Evolutionary conservation across 257 asterid genomes (phyloP).

Genomic region (Solanum phureja): DNA sequence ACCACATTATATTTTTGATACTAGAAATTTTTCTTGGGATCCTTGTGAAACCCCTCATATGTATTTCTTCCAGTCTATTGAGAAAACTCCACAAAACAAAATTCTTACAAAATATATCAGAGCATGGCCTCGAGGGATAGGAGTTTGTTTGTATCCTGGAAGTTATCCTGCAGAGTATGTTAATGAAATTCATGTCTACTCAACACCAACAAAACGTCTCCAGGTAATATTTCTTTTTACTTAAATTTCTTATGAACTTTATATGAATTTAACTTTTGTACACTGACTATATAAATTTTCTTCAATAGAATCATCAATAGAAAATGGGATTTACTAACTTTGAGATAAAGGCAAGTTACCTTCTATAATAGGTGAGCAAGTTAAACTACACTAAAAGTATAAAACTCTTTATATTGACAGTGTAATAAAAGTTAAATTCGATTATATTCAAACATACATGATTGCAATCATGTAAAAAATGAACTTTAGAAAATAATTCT

Average conservation of each 20-base stretch:
- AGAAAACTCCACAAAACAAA: background rate
- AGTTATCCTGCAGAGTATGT: constrained; percentile 10
- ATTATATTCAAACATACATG: background rate
- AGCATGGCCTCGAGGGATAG: constrained; percentile 18
- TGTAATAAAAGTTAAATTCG: background rate
- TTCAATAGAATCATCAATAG: background rate
- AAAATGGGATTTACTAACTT: background rate
- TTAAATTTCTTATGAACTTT: background rate
- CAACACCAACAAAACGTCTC: background rate
- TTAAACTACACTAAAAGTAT: background rate
- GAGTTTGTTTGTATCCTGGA: constrained; percentile 4
- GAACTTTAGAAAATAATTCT: background rate
- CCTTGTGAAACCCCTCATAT: constrained; percentile 42
- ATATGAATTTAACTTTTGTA: background rate
- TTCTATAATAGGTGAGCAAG: background rate
- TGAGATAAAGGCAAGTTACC: background rate
- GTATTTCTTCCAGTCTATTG: constrained; percentile 24
- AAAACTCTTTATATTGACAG: background rate
- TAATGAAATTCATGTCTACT: constrained; percentile 3
- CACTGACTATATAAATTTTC: background rate
- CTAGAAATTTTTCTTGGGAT: constrained; percentile 19
- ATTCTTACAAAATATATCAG: constrained; percentile 21
- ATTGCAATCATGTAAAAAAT: background rate
- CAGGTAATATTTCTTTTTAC: background rate
- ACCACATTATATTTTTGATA: constrained; percentile 30